Evolutionary conservation across 2,329 filamentous ascomycete genomes (phyloP), one percentile per base, ranked within the genome.

Genomic region (Plenodomus biglobosus): DNA sequence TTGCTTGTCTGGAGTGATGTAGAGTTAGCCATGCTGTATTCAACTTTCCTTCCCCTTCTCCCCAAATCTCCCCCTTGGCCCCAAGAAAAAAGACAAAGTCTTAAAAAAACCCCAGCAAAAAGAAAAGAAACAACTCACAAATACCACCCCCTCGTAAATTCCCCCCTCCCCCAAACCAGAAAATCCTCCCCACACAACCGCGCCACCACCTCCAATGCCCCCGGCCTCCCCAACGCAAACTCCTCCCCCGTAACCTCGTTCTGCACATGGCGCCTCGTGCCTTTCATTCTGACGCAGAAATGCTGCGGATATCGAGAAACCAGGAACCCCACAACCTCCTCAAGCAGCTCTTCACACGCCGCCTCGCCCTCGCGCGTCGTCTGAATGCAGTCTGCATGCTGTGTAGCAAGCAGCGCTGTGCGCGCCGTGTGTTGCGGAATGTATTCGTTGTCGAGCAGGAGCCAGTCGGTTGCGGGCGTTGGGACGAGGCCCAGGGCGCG

Each of bases 121-220:
- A 15, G 4, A 18, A 8, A 10, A 17, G 8, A 8, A 10, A 17
- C 7, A 10, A 61, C 66, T 74, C 51, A 70, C 76, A 82, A 59
- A 44, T 76, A 75, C 52, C 79, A 77, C 48, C 78, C 72, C 8
- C 70, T 73, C 6, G 76, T 76, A 17, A 73, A 73, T 11, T 74
- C 71, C 40, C 70, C 59, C 52, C 73, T 73, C 49, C 76, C 66
- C 32, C 81, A 54, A 32, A 82, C 69, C 41, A 74, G 79, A 47
- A 81, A 72, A 50, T 82, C 79, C 58, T 81, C 79, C 73, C 76
- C 76, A 1, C 75, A 73, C 16, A 82, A 62, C 40, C 77, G 69
- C 0, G 78, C 78, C 8, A 76, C 76, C 13, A 76, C 65, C 49
- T 80, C 79, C n/a, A 81, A 62, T 1, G 79, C 76, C 40, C 76